Evolutionary conservation across 352 stramenopile species (phyloP), one percentile per base, ranked within the genome.

Genomic region (Elongisporangium senticosum): DNA sequence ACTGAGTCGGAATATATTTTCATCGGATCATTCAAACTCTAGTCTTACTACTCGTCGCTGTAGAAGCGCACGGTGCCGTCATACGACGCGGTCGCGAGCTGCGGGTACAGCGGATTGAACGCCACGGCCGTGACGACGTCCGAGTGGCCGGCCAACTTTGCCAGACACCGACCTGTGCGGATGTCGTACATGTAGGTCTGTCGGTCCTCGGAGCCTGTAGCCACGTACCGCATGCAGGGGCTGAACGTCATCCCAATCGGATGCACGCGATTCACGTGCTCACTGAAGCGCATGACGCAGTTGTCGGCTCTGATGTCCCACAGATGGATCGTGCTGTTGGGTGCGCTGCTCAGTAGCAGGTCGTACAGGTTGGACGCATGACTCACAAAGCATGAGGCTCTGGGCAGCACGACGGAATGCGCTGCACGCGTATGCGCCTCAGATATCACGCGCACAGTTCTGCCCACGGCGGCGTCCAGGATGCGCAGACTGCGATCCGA

Each of bases 161-260:
- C 68, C 6, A 93, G 58, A 22, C 64, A 74, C 3, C 83, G 65
- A 1, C 85, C 76, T 17, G 72, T 95, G 52, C 86, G 85, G 52
- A 96, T 73, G 58, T 97, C 89, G 70, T 96, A 96, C 49, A 96
- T 54, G 62, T 94, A 95, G 11, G 74, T 69, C 7, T 69, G 60
- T 4, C 89, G 79, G 58, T 96, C 89, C 67, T 96, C 88, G 1
- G 83, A 96, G 39, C 89, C 89, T 3, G 80, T 91, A 7, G 87
- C 86, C 20, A 96, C 71, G 64, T 95, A 96, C 17, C 89, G 83
- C 85, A 96, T 94, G 71, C 89, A 97, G 3, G 88, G 89, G 52
- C 82, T 95, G 60, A 96, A 96, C 14, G 79, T 73, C 33, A 81
- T 63, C 7, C 81, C 80, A 2, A 96, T 55, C 5, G 65, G 60